Evolutionary conservation across 306 rosid species (phyloP).

Genomic region (Arachis hypogaea): DNA sequence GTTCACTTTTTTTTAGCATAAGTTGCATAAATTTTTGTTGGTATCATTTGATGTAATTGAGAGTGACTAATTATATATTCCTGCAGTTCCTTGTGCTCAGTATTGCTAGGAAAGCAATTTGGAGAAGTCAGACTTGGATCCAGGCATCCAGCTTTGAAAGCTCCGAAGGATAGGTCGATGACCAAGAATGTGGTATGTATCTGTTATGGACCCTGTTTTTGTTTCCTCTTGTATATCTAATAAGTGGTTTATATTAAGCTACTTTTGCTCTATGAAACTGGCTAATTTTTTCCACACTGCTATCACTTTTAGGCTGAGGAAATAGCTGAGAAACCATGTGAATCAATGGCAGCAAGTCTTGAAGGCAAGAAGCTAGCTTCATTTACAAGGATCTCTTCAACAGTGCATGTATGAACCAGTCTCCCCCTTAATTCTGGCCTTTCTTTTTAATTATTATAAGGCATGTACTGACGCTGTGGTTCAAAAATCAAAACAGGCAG

Average conservation of each 20-base stretch:
- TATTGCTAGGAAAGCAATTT: constrained; percentile 95
- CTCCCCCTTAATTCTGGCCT: constrained; percentile 12
- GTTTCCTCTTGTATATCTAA: too few species aligned
- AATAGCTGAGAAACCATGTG: constrained; percentile 98
- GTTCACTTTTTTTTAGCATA: neutral
- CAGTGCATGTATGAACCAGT: constrained; percentile 77
- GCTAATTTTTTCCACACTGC: constrained; percentile 33
- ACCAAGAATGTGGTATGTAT: constrained; percentile 95
- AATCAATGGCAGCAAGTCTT: constrained; percentile 96
- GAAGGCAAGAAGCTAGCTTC: constrained; percentile 94
- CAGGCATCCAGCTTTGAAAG: constrained; percentile 78
- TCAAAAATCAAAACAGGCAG: constrained; percentile 54
- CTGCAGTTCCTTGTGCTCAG: constrained; percentile 48
- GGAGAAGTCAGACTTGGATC: constrained; percentile 94
- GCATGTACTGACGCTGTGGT: constrained; percentile 19
- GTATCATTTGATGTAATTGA: neutral
- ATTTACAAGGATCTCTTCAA: constrained; percentile 94
- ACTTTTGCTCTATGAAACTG: constrained; percentile 14
- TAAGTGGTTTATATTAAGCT: neutral
- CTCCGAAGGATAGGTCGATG: constrained; percentile 95
- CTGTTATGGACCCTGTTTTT: neutral
- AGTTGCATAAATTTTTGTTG: too few species aligned
- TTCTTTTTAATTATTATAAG: constrained; percentile 8
- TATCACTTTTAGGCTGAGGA: constrained; percentile 77
- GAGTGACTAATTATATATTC: neutral